Base-by-base conservation (phyloP, 192 early-diverging fungal genomes). In the Backusella liffmaniae region DNA sequence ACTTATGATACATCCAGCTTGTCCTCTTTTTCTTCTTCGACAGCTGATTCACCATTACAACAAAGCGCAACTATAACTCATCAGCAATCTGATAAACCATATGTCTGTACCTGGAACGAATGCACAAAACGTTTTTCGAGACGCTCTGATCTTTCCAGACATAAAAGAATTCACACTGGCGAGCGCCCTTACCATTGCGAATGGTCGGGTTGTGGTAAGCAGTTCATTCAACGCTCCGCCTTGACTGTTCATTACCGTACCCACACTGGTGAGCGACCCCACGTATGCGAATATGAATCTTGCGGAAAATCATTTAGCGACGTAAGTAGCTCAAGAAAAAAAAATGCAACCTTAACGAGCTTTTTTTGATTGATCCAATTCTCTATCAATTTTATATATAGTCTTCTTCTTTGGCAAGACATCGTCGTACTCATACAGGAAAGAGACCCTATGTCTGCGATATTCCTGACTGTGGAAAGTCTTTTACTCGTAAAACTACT, bases 351-450 rank as follows among this genome's bases (percentile, higher is more conserved):
- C 46, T 34, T 56, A 21, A 16, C 30, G 8, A 26, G 44, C 49
- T 36, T 53, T 59, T 30, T 70, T 36, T 49, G 13, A 36, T 30
- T 26, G 29, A 12, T 30, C 16, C 21, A 29, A 62, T 68, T 66
- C 12, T 34, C 13, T 36, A 74, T 36, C 51, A 4, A 21, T 32
- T 56, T 36, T 53, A 46, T n/a, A 62, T 32, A 35, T 73, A 87
- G 86, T 91, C 91, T 44, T 93, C 92, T 23, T 92, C 91, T 30
- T 86, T 94, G 44, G 91, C 92, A 1, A 86, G 93, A 56, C 93
- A 94, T 79, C 87, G 92, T 30, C 87, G 92, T 67, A 92, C 90
- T 0, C 93, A 94, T 77, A 91, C 90, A 74, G 92, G 92, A 59
- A 92, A 92, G 79, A 85, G 93, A 68, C 91, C 93, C 1, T 94